These are phyloP conservation scores for Ceratobasidium sp. DNA, from an alignment of 1,284 basidiomycete genomes.

Conservation along the genomic window DNA sequence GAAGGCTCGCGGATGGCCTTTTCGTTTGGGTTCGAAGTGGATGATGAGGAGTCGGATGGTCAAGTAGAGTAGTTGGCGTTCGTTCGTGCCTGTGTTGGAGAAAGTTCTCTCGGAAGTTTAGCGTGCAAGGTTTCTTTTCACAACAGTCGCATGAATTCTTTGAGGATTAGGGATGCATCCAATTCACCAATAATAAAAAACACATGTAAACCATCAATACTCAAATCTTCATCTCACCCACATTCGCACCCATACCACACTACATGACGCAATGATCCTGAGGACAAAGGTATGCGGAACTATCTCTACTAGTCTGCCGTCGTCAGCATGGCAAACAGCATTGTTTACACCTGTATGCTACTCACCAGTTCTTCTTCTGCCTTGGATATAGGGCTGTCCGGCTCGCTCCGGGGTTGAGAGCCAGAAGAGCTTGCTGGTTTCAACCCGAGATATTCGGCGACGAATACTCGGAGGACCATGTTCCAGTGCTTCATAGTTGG, in stretches of 20 bases:
- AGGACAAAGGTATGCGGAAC: constrained; percentile 10
- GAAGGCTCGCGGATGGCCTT: constrained; percentile 23
- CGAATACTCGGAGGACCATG: constrained; percentile 87
- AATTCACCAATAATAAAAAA: constrained; percentile 29
- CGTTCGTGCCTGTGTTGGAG: background rate
- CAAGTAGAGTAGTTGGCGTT: constrained; percentile 9
- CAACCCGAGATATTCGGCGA: constrained; percentile 91
- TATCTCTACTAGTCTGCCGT: constrained; percentile 31
- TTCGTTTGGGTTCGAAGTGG: constrained; percentile 48
- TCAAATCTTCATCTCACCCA: constrained; percentile 14
- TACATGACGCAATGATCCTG: constrained; percentile 9
- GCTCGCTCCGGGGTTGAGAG: constrained; percentile 30
- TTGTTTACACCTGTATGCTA: background rate
- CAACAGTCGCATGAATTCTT: background rate
- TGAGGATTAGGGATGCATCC: background rate
- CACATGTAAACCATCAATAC: constrained; percentile 1
- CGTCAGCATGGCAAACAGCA: constrained; percentile 1
- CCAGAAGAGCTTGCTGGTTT: constrained; percentile 32
- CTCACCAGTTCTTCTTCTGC: constrained; percentile 35
- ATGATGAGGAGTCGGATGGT: constrained; percentile 33
- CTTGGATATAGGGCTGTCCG: constrained; percentile 19
- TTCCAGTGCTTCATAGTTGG: constrained; percentile 92
- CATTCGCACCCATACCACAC: constrained; percentile 18
- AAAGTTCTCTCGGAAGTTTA: background rate
- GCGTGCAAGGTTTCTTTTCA: background rate